phyloP scores from a whole-genome alignment of 1,284 basidiomycete species.

The Clitocybe nebularis region DNA sequence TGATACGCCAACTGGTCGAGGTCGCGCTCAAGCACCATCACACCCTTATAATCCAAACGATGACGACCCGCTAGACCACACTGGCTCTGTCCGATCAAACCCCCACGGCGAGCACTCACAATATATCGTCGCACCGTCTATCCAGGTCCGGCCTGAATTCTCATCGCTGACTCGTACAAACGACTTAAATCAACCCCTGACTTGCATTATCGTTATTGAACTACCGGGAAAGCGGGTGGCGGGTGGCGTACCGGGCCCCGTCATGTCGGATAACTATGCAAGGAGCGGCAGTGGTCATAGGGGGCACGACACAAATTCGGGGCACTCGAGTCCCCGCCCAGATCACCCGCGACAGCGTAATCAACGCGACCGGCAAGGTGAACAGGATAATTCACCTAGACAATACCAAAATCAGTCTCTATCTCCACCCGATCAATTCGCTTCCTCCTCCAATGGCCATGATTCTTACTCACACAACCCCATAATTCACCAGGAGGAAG shows the following conservation, averaged over 20 bases:
- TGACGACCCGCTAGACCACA: constrained; percentile 76
- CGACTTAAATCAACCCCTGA: constrained; percentile 77
- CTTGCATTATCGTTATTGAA: constrained; percentile 88
- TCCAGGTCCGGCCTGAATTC: constrained; percentile 88
- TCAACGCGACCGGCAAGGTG: constrained; percentile 17
- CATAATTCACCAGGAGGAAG: constrained; percentile 42
- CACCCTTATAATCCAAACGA: constrained; percentile 60
- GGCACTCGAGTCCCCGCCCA: constrained; percentile 33
- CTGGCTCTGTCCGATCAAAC: constrained; percentile 46
- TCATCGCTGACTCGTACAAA: constrained; percentile 69
- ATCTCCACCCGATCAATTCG: constrained; percentile 27
- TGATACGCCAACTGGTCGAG: constrained; percentile 48
- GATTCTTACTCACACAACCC: constrained; percentile 24
- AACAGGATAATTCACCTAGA: constrained; percentile 22
- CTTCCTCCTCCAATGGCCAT: constrained; percentile 30
- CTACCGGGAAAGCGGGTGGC: constrained; percentile 69
- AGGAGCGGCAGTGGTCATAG: constrained; percentile 27
- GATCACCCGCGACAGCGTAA: constrained; percentile 25
- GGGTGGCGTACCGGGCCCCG: constrained; percentile 55
- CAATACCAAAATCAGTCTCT: constrained; percentile 26
- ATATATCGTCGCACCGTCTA: constrained; percentile 83
- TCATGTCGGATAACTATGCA: constrained; percentile 44
- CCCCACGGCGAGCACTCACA: constrained; percentile 44
- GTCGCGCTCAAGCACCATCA: constrained; percentile 25
- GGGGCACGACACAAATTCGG: constrained; percentile 33